Conservation (phyloP, 2,329 filamentous ascomycete species). For the Colletotrichum lupini region DNA sequence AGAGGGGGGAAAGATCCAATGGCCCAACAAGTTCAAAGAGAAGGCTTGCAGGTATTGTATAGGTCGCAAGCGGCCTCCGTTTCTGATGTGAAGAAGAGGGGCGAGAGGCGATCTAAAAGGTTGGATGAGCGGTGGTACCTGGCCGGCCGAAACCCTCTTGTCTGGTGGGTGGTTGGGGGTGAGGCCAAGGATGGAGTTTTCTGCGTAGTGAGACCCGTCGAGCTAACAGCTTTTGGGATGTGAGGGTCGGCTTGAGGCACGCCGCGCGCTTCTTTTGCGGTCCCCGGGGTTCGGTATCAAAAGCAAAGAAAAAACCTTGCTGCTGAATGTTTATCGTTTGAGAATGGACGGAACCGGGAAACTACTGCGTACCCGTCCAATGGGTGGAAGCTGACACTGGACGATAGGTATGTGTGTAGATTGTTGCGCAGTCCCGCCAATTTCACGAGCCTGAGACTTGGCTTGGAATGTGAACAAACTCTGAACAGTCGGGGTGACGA, state of each 20-base stretch:
- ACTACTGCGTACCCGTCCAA: background rate
- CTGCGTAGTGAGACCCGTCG: constrained; percentile 15
- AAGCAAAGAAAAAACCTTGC: background rate
- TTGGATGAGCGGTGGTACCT: constrained; percentile 23
- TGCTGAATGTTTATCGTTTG: constrained; percentile 6
- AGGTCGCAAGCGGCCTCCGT: constrained; percentile 21
- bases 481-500: background rate
- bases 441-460: constrained; percentile 18
- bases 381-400: background rate
- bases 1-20: constrained; percentile 8
- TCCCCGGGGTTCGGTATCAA: constrained; percentile 7
- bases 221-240: constrained; percentile 6
- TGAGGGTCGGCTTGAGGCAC: constrained; percentile 4
- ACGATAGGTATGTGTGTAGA: constrained; percentile 27
- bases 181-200: constrained; percentile 25
- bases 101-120: constrained; percentile 27
- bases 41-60: constrained; percentile 28
- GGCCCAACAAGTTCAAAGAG: constrained; percentile 12
- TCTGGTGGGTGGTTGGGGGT: constrained; percentile 25
- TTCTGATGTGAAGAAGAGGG: constrained; percentile 18
- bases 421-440: constrained; percentile 9
- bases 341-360: background rate
- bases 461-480: constrained; percentile 20
- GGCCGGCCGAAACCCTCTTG: constrained; percentile 26
- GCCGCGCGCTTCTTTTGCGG: constrained; percentile 2